Base-by-base conservation (phyloP, 495 filamentous ascomycete species). In the Aspergillus baeticus region DNA sequence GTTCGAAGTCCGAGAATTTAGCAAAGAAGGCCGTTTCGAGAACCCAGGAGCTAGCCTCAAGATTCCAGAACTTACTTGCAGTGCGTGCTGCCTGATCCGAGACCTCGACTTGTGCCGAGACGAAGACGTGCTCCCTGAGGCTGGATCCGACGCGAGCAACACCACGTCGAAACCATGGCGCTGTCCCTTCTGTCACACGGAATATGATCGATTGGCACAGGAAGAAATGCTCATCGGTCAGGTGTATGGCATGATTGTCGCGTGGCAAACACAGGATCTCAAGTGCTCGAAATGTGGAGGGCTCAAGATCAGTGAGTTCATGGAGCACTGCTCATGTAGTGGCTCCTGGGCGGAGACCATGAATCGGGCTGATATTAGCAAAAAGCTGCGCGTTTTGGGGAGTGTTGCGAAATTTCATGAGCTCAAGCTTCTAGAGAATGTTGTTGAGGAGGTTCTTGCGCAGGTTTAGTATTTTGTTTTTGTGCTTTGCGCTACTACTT, bases 31-130 rank as follows among this genome's bases (percentile, higher is more conserved):
- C 37, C 79, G 82, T 7, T 98, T 96, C 73, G 79, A 82, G 55
- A 98, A 98, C 65, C 94, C 94, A 0, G 89, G 86, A 57, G 84
- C 85, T 45, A 86, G 78, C 35, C 75, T 96, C 13, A 84, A 81
- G 54, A 72, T 98, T 11, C 65, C 81, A 3, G 88, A 92, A 65
- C 75, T 96, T 41, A 86, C 89, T 53, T 98, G 95, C 71, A 84
- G 87, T 41, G 86, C 87, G 60, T 98, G 95, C 72, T 94, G 91
- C 55, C 79, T 92, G 72, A 81, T 88, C 14, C 86, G 91, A 17
- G 92, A 97, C 66, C 78, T 97, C 37, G 95, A 98, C 64, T 80
- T 98, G 14, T 98, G 94, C 68, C 87, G 94, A n/a, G 92, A 97
- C 62, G 89, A 90, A 63, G 86, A 90, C 51, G 68, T 96, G 5